Evolutionary conservation across 176 grass and related monocot species (phyloP).

Genomic region (Dactylis glomerata): DNA sequence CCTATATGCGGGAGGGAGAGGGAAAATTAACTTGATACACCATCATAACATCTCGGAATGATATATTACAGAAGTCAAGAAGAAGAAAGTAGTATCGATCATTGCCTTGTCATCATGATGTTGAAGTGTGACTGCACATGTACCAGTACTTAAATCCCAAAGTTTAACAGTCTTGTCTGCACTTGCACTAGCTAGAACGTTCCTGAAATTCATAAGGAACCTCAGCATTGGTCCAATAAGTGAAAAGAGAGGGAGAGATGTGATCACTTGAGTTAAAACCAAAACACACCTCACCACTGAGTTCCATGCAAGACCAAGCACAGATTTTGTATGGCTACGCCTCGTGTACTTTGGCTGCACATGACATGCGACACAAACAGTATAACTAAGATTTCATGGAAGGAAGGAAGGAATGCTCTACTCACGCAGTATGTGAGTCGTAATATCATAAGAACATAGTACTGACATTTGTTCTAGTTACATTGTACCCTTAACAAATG

Average conservation of each 20-base stretch:
- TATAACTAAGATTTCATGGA: neutral
- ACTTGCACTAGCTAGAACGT: slow-evolving; percentile 96
- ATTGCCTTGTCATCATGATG: slow-evolving; percentile 91
- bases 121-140: slow-evolving; percentile 71
- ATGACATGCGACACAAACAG: neutral
- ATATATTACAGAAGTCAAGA: neutral
- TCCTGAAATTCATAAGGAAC: slow-evolving; percentile 40
- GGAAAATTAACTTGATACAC: neutral
- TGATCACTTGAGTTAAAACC: slow-evolving; percentile 12
- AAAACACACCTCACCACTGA: slow-evolving; percentile 81
- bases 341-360: slow-evolving; percentile 59
- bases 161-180: slow-evolving; percentile 79
- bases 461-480: neutral
- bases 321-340: slow-evolving; percentile 64
- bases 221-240: neutral
- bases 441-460: neutral
- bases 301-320: slow-evolving; percentile 96
- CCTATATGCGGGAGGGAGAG: slow-evolving; percentile 38
- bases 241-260: neutral
- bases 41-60: neutral
- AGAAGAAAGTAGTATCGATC: slow-evolving; percentile 17
- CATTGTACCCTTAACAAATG: slow-evolving; percentile 15
- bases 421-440: neutral
- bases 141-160: slow-evolving; percentile 75
- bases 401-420: neutral